Percentiles rank a stretch among this genome's conserved stretches.
Conservation (phyloP, 2,329 filamentous ascomycete genomes). For the Aspergillus neoniger region DNA sequence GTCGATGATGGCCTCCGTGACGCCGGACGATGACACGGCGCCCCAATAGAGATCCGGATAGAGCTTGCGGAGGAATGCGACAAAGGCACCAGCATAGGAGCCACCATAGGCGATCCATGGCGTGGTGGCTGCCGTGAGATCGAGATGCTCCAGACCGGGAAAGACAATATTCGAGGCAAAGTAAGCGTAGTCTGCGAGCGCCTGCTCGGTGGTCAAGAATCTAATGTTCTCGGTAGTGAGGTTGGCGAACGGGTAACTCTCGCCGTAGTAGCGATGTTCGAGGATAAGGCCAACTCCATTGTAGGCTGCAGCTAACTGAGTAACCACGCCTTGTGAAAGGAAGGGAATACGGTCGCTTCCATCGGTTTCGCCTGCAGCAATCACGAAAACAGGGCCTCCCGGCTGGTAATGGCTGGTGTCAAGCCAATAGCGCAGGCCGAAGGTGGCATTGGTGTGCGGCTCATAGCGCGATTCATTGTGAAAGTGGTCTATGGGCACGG, state of each 20-base stretch:
- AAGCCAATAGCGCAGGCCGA: slow-evolving; percentile 79
- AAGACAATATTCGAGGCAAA: slow-evolving; percentile 75
- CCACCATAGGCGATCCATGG: slow-evolving; percentile 82
- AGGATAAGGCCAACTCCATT: slow-evolving; percentile 76
- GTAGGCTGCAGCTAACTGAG: slow-evolving; percentile 69
- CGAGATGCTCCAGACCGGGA: slow-evolving; percentile 65
- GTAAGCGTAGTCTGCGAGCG: slow-evolving; percentile 77
- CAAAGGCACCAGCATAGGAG: slow-evolving; percentile 79
- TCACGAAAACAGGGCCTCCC: slow-evolving; percentile 78
- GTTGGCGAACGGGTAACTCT: slow-evolving; percentile 68
- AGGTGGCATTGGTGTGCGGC: slow-evolving; percentile 70
- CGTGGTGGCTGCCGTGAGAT: slow-evolving; percentile 65
- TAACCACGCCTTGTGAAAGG: slow-evolving; percentile 75
- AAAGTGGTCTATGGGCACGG: slow-evolving; percentile 74
- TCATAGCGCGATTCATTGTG: slow-evolving; percentile 76
- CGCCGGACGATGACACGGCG: slow-evolving; percentile 77
- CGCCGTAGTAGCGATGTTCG: slow-evolving; percentile 86
- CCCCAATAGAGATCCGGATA: slow-evolving; percentile 81
- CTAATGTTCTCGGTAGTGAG: slow-evolving; percentile 70
- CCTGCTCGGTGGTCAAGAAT: slow-evolving; percentile 81
- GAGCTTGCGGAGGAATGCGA: slow-evolving; percentile 71
- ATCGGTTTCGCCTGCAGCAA: slow-evolving; percentile 68
- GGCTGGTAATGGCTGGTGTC: slow-evolving; percentile 72
- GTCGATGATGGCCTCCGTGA: slow-evolving; percentile 74
- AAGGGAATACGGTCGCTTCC: slow-evolving; percentile 56